Percentiles rank a stretch among this genome's conserved stretches.
Conservation (phyloP, 1,284 basidiomycete genomes). For the Schizophyllum amplum region DNA sequence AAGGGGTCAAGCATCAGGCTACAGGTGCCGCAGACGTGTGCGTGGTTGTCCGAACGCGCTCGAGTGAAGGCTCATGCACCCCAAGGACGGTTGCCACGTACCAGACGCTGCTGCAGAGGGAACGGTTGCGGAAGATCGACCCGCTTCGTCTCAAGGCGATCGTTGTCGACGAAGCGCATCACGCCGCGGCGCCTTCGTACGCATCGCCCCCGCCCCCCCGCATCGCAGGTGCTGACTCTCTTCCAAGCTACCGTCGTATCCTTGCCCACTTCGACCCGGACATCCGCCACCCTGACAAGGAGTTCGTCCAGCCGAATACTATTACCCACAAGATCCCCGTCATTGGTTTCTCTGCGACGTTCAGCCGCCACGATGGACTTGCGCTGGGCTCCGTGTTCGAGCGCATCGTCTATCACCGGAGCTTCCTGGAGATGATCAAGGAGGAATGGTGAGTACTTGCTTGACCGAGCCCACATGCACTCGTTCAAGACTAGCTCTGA, state of each 20-base stretch:
- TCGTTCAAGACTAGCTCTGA: conserved; percentile 1
- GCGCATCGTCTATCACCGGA: conserved; percentile 90
- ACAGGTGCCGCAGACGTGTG: conserved; percentile 83
- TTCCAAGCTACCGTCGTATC: conserved; percentile 64
- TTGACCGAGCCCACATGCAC: background rate
- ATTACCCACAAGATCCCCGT: conserved; percentile 64
- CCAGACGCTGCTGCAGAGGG: conserved; percentile 70
- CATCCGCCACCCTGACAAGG: conserved; percentile 45
- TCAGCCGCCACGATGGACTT: conserved; percentile 86
- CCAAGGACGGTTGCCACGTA: conserved; percentile 86
- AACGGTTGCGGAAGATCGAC: conserved; percentile 76
- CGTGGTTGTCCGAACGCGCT: conserved; percentile 18
- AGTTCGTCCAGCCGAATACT: conserved; percentile 23
- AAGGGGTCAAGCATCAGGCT: conserved; percentile 70
- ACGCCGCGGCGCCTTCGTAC: conserved; percentile 86
- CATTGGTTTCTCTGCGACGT: conserved; percentile 94
- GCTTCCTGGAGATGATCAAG: conserved; percentile 89
- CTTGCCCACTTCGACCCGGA: conserved; percentile 68
- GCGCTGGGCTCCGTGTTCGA: conserved; percentile 87
- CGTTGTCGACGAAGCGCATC: conserved; percentile 93
- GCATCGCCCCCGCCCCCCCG: conserved; percentile 17
- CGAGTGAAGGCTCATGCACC: conserved; percentile 4
- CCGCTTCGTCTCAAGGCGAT: conserved; percentile 70
- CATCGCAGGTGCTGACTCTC: conserved; percentile 1
- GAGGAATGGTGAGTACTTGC: conserved; percentile 66